A percentile compares a stretch with the other conserved stretches of the same genome.
These are phyloP conservation scores for Exophiala viscosa DNA, from an alignment of 2,329 filamentous ascomycete genomes.

Conservation along the genomic window DNA sequence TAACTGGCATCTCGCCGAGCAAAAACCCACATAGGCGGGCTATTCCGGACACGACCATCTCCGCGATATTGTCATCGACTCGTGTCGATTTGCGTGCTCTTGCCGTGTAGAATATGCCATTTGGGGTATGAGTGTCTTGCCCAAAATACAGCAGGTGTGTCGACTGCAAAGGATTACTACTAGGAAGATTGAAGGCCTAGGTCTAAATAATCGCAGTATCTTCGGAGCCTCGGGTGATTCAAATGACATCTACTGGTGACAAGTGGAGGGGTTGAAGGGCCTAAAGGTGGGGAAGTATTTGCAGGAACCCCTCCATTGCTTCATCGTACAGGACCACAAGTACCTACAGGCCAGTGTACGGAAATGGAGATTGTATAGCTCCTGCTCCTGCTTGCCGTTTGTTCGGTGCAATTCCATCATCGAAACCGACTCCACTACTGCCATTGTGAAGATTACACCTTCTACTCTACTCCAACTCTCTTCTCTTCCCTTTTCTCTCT, in stretches of 20 bases:
- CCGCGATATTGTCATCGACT: no score
- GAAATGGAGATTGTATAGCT: not conserved
- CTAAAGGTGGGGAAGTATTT: not conserved
- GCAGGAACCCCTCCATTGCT: not conserved
- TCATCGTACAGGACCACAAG: no score
- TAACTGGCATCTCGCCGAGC: no score
- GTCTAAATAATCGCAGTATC: not conserved
- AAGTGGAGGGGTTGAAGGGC: not conserved
- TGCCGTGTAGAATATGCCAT: no score
- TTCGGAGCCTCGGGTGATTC: not conserved
- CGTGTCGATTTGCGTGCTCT: no score
- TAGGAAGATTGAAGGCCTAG: not conserved
- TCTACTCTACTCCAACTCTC: constrained; percentile 2
- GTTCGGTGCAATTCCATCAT: constrained; percentile 5
- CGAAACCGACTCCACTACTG: constrained; percentile 5
- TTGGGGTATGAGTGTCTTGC: no score
- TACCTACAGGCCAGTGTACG: not conserved
- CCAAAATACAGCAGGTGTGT: no score
- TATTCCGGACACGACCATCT: no score
- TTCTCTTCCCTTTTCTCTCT: constrained; percentile 3
- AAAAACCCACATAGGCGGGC: no score
- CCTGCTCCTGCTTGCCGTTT: not conserved
- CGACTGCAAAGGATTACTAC: no score
- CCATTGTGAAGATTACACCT: constrained; percentile 13
- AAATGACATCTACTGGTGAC: not conserved